phyloP scores from a whole-genome alignment of 2,329 filamentous ascomycete genomes.

The Fusarium protoensiforme region DNA sequence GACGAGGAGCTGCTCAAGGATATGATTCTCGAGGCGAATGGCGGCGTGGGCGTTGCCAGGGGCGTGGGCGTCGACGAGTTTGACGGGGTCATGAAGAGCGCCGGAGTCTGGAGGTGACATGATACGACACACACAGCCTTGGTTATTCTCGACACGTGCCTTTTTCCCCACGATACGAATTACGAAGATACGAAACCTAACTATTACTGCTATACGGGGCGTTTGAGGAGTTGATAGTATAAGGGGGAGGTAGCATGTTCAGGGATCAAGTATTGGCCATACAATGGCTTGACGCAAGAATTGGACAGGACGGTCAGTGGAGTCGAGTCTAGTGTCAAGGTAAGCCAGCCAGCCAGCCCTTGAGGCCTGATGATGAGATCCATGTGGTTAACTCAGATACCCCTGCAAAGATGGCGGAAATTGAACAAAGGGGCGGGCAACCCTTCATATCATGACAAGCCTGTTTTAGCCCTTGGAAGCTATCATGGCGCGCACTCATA shows the following conservation, averaged over 20 bases:
- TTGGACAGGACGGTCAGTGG: neutral
- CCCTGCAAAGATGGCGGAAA: neutral
- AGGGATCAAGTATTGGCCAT: neutral
- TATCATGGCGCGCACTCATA: neutral
- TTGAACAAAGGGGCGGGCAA: neutral
- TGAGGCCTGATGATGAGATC: neutral
- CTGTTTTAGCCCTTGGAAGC: neutral
- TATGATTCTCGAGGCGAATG: slow-evolving; percentile 96
- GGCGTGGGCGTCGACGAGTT: slow-evolving; percentile 86
- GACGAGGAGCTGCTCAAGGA: slow-evolving; percentile 86
- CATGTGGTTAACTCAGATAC: neutral
- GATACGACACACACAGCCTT: neutral
- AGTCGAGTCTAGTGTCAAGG: neutral
- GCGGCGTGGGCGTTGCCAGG: slow-evolving; percentile 74
- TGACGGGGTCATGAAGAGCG: slow-evolving; percentile 84
- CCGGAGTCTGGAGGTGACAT: slow-evolving; percentile 80
- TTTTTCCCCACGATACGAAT: slow-evolving; percentile 11
- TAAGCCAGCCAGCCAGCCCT: neutral
- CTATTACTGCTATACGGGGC: slow-evolving; percentile 6
- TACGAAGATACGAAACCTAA: slow-evolving; percentile 26
- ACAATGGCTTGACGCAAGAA: neutral
- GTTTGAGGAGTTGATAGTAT: slow-evolving; percentile 9
- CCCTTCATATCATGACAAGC: neutral
- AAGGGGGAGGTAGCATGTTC: neutral
- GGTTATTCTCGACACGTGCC: neutral